Evolutionary conservation across 768 basidiomycete species (phyloP), one percentile per base, ranked within the genome.

Genomic region (Neoboletus brunneissimus): DNA sequence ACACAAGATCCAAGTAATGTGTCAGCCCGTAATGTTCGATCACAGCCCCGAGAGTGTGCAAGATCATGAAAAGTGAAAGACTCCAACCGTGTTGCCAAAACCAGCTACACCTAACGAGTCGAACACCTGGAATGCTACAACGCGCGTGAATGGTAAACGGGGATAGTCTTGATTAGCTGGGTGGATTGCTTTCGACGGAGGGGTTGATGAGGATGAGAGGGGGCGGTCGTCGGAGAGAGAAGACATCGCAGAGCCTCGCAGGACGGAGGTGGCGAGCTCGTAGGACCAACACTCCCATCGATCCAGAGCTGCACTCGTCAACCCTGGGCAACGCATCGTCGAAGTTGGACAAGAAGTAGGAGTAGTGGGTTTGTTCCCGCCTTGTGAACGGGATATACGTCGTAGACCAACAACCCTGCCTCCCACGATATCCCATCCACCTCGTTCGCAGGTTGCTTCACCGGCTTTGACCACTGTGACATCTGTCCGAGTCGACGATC

Each of bases 251-350:
- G 83, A 83, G 43, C 77, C 79, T 50, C 79, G 81, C 50, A 86
- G 51, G 37, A 68, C 70, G 20, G 78, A 73, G 16, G 75, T 68
- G 5, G 76, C 71, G 10, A 83, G 82, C 61, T 93, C 88, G 63
- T 89, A 87, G 38, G 77, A 79, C 91, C 91, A 94, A 29, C 88
- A 61, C 61, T 94, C 90, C 91, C 91, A 94, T 52, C 91, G 76
- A 54, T 91, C 88, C 40, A 93, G 71, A 25, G 84, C 85, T 12
- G 86, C 78, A 29, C 74, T 63, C 20, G 87, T 83, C 56, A 92
- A 71, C 15, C 87, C 88, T 45, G 51, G 56, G 20, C 23, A 56
- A 50, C 37, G 48, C 11, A 50, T 51, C 27, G 62, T 53, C 22
- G 64, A 55, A 34, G 67, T 62, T 7, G 55, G 23, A 46, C 47